Conservation (phyloP, 1,139 yeast species). For the Protomyces gravidus region DNA sequence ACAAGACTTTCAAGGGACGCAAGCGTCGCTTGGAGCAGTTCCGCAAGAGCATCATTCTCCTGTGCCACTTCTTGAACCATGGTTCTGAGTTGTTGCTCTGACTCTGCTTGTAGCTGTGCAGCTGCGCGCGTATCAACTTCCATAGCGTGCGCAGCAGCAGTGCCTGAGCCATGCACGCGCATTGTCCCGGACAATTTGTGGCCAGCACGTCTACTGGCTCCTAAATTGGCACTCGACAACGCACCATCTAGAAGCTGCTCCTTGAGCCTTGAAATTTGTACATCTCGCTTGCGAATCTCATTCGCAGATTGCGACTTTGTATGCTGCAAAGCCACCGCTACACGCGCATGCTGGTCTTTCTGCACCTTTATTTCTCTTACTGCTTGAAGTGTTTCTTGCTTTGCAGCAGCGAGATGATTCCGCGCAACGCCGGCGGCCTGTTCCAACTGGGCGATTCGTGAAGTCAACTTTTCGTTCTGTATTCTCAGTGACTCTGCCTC, state of each 20-base stretch:
- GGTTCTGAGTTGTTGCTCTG: conserved; percentile 5
- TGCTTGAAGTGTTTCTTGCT: conserved; percentile 13
- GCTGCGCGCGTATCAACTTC: not conserved
- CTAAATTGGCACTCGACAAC: not conserved
- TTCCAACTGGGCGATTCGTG: conserved; percentile 4
- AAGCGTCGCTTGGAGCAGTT: conserved; percentile 23
- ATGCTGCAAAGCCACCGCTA: conserved; percentile 10
- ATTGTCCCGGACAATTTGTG: conserved; percentile 5
- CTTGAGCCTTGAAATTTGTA: conserved; percentile 17
- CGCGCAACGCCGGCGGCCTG: conserved; percentile 12
- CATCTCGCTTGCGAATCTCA: conserved; percentile 19
- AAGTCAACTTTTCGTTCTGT: not conserved
- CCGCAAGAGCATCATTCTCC: conserved; percentile 22
- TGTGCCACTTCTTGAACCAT: conserved; percentile 17
- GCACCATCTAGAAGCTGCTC: conserved; percentile 19
- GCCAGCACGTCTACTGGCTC: conserved; percentile 13
- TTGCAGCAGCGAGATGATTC: conserved; percentile 18
- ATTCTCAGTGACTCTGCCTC: not conserved
- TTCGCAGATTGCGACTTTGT: conserved; percentile 18
- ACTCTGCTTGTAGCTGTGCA: conserved; percentile 2
- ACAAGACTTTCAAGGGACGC: conserved; percentile 6
- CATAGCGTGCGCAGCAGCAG: not conserved
- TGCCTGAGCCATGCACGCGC: conserved; percentile 10
- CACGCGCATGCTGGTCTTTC: conserved; percentile 3
- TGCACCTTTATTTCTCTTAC: conserved; percentile 1